Evolutionary conservation across 2,329 filamentous ascomycete genomes (phyloP).

Genomic region (Fusarium metavorans): DNA sequence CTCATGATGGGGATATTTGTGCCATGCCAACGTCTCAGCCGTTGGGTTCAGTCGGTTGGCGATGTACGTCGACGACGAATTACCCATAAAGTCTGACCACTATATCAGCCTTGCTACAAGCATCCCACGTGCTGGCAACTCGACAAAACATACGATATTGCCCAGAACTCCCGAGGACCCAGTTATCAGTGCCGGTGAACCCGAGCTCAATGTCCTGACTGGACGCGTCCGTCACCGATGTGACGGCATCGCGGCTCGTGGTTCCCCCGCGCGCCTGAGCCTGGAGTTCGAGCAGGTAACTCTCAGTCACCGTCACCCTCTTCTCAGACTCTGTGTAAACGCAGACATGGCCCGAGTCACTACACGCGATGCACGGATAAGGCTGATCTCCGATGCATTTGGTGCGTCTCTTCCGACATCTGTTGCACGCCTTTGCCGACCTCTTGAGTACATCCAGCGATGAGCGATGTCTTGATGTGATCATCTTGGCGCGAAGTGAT

Average conservation of each 20-base stretch:
- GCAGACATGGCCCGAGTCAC: neutral
- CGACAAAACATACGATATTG: neutral
- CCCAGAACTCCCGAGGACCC: neutral
- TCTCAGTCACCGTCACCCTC: neutral
- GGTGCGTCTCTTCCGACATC: neutral
- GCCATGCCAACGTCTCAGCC: neutral
- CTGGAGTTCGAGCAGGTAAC: neutral
- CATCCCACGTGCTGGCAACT: rapidly evolving
- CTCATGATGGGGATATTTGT: neutral
- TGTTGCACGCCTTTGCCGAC: neutral
- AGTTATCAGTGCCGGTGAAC: neutral
- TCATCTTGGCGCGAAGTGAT: neutral
- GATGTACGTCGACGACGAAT: neutral
- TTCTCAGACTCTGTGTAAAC: neutral
- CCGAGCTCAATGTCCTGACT: neutral
- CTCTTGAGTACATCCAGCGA: neutral
- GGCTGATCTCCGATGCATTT: neutral
- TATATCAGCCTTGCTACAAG: neutral
- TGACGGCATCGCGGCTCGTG: neutral
- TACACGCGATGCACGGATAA: neutral
- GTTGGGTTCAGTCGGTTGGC: neutral
- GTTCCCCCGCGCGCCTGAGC: neutral
- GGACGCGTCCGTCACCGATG: neutral
- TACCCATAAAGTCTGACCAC: neutral
- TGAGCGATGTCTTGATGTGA: neutral